Evolutionary conservation across 2,329 filamentous ascomycete species (phyloP), one percentile per base, ranked within the genome.

Genomic region (Cercospora sp.): DNA sequence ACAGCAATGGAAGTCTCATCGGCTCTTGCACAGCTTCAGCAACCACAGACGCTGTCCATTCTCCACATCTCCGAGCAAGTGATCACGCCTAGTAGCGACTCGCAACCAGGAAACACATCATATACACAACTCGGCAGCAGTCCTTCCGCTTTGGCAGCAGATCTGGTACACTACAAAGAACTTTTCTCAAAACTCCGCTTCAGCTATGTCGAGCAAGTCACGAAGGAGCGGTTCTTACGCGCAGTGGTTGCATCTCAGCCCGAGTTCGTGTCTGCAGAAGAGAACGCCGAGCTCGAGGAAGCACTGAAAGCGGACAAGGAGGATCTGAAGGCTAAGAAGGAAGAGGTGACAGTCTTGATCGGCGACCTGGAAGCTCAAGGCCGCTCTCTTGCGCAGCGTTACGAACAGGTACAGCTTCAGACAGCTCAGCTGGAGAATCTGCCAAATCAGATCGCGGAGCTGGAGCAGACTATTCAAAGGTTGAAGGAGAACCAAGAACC

Each of bases 171-270:
- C 80, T 97, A 98, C 83, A 93, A 92, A 82, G 94, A 97, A 81
- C 87, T 98, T 21, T 99, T 98, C 81, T 91, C 93, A 51, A 98
- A 99, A 82, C 86, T 98, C 45, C 92, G 94, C 74, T 98, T 98
- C 84, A 96, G 92, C 72, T 98, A 98, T 81, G 91, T 97, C 74
- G 95, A 99, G 81, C 95, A 98, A 83, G 93, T 98, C 70, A 98
- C 94, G 55, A 99, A 98, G 81, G 95, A 99, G 80, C 97, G 97
- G 77, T 98, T 97, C 80, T 90, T 99, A 65, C 92, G 93, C 73
- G 90, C 92, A 71, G 96, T 98, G 74, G 93, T 96, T 16, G 93
- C 92, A 71, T 92, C 97, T 71, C 93, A 94, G 60, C 95, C 94
- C 0, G 85, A 94, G 16, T 90, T 98, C 57, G 91, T 97, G 67